Base-by-base conservation (phyloP, 164 flowering plant genomes). In the Aristolochia californica region DNA sequence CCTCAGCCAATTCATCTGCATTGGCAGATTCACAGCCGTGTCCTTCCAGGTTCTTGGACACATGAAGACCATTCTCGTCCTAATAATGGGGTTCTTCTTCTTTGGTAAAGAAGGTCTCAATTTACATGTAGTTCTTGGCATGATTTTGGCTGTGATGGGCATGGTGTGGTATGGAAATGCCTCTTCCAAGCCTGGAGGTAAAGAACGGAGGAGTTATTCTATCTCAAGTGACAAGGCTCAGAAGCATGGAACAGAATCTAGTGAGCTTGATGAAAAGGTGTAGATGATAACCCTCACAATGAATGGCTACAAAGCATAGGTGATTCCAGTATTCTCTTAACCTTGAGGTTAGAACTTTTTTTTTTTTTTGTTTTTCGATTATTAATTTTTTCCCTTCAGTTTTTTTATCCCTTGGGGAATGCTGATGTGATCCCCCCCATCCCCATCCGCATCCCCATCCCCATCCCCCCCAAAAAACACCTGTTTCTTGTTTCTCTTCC, bases 91-190 rank as follows among this genome's bases (percentile, higher is more conserved):
- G 22, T 85, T 90, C 79, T 17, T 79, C 40, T 80, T 85, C 76
- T 90, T 90, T 45, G 94, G 96, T 27, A 90, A 77, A 70, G 97
- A 91, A 60, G 97, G 96, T 54, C 89, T 88, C 34, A 91, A 81
- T 53, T 38, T 77, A 48, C 97, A 85, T 2, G 94, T 91, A 18
- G 77, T 91, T 26, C 2, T 88, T 5, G 97, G 97, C 28, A 88
- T 91, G 96, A 5, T 84, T 27, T 74, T 88, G 50, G 97, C 94
- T 1, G 76, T 88, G 13, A 25, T 68, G 21, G 97, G 95, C 56
- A 90, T 90, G 95, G 56, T 90, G 23, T 90, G 97, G 96, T 90
- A 90, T 27, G 89, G 91, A 10, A 85, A 81, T 53, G 88, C 91
- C 52, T 82, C 91, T 11, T 79, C 91, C n/a, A 85, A 78, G 61